phyloP scores from a whole-genome alignment of 2,329 filamentous ascomycete genomes.

The Xylaria sp. region DNA sequence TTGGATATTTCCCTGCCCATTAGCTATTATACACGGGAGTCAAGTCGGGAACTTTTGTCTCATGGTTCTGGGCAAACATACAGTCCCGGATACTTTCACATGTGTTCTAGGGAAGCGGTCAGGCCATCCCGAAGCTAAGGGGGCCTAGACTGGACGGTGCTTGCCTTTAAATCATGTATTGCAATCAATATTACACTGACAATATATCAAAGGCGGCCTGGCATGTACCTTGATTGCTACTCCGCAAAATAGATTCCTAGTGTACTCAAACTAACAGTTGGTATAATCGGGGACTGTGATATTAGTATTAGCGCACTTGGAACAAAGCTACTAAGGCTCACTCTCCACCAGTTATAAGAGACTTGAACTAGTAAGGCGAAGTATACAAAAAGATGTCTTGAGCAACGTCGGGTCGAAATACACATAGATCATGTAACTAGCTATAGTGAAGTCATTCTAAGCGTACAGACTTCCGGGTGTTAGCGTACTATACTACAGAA shows the following conservation, averaged over 20 bases:
- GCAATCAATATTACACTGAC: conserved; percentile 11
- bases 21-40: neutral
- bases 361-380: neutral
- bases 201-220: neutral
- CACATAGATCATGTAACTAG: neutral
- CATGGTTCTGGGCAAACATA: conserved; percentile 26
- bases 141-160: conserved; percentile 18
- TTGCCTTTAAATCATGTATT: conserved; percentile 19
- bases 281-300: conserved; percentile 13
- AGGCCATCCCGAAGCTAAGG: conserved; percentile 22
- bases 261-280: conserved; percentile 9
- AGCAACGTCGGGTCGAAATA: neutral
- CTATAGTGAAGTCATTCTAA: conserved; percentile 5
- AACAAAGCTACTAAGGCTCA: neutral
- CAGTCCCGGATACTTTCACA: conserved; percentile 25
- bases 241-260: neutral
- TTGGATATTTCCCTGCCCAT: conserved; percentile 13
- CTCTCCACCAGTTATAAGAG: neutral
- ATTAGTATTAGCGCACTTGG: no score
- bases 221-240: conserved; percentile 15
- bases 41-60: conserved; percentile 30
- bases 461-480: neutral
- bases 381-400: conserved; percentile 1
- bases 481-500: neutral
- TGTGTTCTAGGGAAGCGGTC: conserved; percentile 20